Conservation (phyloP, 306 rosid species). For the Prunus kanzakura region DNA sequence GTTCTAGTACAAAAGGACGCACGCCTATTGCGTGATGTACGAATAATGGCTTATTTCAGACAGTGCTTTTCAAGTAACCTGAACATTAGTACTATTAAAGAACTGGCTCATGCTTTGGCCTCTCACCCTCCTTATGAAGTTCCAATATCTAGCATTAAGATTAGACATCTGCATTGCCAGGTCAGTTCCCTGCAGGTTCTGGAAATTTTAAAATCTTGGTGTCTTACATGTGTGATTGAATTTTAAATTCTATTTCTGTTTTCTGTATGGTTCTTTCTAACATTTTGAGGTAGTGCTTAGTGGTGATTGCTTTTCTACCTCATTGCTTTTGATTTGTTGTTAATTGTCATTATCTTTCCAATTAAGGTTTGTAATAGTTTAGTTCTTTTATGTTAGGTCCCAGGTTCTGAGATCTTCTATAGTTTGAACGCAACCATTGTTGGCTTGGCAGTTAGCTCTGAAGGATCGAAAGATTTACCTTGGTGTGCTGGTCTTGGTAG, state of each 20-base stretch:
- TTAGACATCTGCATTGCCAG: slow-evolving; percentile 72
- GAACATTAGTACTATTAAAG: slow-evolving; percentile 70
- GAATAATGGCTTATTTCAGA: slow-evolving; percentile 83
- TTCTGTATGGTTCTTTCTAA: neutral
- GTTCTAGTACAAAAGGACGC: slow-evolving; percentile 73
- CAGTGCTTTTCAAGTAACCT: slow-evolving; percentile 65
- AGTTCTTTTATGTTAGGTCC: slow-evolving; percentile 52
- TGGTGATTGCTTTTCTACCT: neutral
- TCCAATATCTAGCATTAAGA: slow-evolving; percentile 74
- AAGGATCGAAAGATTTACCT: slow-evolving; percentile 50
- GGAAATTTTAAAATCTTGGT: neutral
- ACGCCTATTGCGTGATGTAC: slow-evolving; percentile 55
- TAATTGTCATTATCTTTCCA: slow-evolving; percentile 3
- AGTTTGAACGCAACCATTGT: slow-evolving; percentile 80
- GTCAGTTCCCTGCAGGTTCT: slow-evolving; percentile 34
- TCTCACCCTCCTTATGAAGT: slow-evolving; percentile 85
- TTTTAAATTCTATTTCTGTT: neutral
- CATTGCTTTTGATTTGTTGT: neutral
- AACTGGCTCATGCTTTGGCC: slow-evolving; percentile 81
- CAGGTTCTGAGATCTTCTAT: slow-evolving; percentile 59
- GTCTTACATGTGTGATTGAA: neutral
- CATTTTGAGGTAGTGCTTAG: neutral
- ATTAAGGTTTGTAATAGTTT: slow-evolving; percentile 4
- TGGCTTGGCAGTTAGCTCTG: slow-evolving; percentile 77
- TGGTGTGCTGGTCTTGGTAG: slow-evolving; percentile 92